phyloP scores from a whole-genome alignment of 2,329 filamentous ascomycete species.

The Fusarium udum region DNA sequence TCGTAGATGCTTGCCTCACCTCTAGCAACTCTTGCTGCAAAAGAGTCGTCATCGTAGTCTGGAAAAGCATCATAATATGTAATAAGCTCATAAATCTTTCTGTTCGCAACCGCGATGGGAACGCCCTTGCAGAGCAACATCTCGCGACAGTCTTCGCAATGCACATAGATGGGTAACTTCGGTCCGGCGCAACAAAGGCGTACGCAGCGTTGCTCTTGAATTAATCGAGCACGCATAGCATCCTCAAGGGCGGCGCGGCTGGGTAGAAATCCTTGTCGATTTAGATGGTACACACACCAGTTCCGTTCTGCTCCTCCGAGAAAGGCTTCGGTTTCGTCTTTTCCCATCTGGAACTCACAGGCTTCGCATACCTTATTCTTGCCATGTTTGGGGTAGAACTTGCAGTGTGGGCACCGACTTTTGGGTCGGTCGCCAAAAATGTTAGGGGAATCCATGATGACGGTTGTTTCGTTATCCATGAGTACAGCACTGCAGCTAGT shows the following conservation, averaged over 20 bases:
- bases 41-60: neutral
- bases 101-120: neutral
- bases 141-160: constrained; percentile 16
- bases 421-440: neutral
- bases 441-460: neutral
- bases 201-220: constrained; percentile 8
- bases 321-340: neutral
- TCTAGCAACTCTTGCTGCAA: neutral
- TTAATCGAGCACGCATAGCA: constrained; percentile 6
- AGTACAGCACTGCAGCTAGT: neutral
- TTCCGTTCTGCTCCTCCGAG: neutral
- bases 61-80: neutral
- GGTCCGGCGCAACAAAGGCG: neutral
- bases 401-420: constrained; percentile 14
- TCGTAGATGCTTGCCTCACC: neutral
- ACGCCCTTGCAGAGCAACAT: neutral
- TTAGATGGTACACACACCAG: constrained; percentile 15
- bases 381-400: constrained; percentile 2
- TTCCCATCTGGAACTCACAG: neutral
- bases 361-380: constrained; percentile 11
- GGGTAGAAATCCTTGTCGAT: constrained; percentile 4
- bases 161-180: neutral
- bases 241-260: neutral
- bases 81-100: neutral
- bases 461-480: neutral